These are phyloP conservation scores for Xylariales sp. DNA, from an alignment of 2,329 filamentous ascomycete species.

Conservation along the genomic window DNA sequence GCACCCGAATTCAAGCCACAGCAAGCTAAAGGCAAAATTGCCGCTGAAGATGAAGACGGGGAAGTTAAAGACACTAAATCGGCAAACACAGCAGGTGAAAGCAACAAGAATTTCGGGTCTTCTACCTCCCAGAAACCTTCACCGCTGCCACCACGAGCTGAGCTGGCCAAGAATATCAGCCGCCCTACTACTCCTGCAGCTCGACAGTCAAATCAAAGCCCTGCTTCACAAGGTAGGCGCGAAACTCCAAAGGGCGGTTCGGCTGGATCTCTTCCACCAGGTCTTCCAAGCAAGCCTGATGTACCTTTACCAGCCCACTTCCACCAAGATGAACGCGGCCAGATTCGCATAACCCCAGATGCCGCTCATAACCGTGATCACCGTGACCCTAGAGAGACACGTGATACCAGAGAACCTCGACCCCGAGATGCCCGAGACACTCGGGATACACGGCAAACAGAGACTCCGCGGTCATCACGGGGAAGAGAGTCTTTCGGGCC, in stretches of 20 bases:
- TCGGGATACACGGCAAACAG: constrained; percentile 31
- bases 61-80: constrained; percentile 66
- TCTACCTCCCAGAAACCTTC: constrained; percentile 11
- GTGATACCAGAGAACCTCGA: constrained; percentile 24
- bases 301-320: constrained; percentile 48
- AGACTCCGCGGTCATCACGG: constrained; percentile 35
- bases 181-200: constrained; percentile 13
- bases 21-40: constrained; percentile 22
- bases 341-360: constrained; percentile 26
- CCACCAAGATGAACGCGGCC: constrained; percentile 39
- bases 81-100: no score
- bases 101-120: no score
- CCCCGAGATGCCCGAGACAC: constrained; percentile 32
- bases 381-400: constrained; percentile 15
- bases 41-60: constrained; percentile 62
- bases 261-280: constrained; percentile 17
- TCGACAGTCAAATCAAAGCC: constrained; percentile 11
- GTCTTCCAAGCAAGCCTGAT: constrained; percentile 55
- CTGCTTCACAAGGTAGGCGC: constrained; percentile 17
- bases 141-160: constrained; percentile 15
- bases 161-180: constrained; percentile 11
- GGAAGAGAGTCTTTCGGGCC: constrained; percentile 33
- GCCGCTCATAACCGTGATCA: constrained; percentile 20
- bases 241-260: constrained; percentile 25
- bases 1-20: constrained; percentile 60